Evolutionary conservation across 1,284 basidiomycete genomes (phyloP), one percentile per base, ranked within the genome.

Genomic region (Ustilago lituana): DNA sequence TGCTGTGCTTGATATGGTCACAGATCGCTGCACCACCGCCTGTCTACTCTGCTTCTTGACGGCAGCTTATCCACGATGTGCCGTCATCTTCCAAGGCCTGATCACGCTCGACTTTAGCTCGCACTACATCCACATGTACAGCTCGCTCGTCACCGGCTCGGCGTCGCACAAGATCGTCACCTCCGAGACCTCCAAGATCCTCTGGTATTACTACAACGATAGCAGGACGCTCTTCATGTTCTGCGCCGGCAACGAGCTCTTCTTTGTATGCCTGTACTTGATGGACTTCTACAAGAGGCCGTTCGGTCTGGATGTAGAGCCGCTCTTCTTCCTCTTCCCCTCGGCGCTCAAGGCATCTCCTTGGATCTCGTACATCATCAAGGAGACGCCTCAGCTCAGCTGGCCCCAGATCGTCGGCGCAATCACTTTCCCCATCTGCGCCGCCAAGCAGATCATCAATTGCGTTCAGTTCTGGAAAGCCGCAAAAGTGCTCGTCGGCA

Each of bases 41-140:
- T 94, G 94, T 82, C 85, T 98, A 65, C 86, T 98, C 27, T 96
- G 93, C 83, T 98, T 95, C 86, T 88, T 99, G 36, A 89, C 93
- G 9, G 91, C 90, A 6, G 91, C 89, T 39, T 98, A 97, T 84
- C 93, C 93, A 8, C 80, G 85, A 29, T 91, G 86, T 72, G 91
- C 94, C 3, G 85, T 96, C 48, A 80, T 90, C 47, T 98, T 98
- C 86, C 94, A 97, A 84, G 91, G 91, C 83, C 88, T 99, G 65
- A 98, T 99, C 84, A 89, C 94, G 0, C 89, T 99, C 67, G 96
- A 99, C 84, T 99, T 99, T 83, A 90, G 91, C 71, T 95, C 93
- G 77, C 95, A 99, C 84, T 99, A 98, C 85, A 98, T 99, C 88
- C 96, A 98, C 85, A 99, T 99, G 95, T 97, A 98, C 85, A 95